Base-by-base conservation (phyloP, 495 filamentous ascomycete genomes). In the Penicillium angulare region DNA sequence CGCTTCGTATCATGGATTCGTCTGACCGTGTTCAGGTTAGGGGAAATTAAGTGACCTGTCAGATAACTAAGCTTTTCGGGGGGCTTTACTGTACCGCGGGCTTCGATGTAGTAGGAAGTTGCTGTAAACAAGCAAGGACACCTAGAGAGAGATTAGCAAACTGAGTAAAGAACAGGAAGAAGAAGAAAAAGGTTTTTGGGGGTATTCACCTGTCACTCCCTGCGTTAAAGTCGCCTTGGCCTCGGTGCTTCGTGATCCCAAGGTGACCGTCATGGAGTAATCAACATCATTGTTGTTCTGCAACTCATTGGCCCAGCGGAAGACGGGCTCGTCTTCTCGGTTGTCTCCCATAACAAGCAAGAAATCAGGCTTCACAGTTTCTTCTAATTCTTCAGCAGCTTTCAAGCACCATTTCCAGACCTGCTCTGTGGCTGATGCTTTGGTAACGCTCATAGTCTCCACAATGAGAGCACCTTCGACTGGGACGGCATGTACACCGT, bases 321-420 rank as follows among this genome's bases (percentile, higher is more conserved):
- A 97, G 18, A 95, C 85, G 39, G 89, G 85, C 63, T 96, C 92
- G 57, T 97, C 92, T 50, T 96, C 92, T 6, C 92, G 87, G 35
- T 88, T 87, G 61, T 96, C 90, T 31, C 92, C 92, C 38, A 89
- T 77, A 7, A 93, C 88, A 66, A 96, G 80, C 34, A 97, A 65
- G 67, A 96, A 96, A 59, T 95, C 88, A 0, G 84, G 81, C 53
- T 67, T 63, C 26, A 75, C 65, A 9, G 67, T 67, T 0, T 64
- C 50, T 0, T 73, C 52, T 0, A 60, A 64, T 50, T 75, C 61
- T 21, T 67, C 53, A 4, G 46, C 50, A 23, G 59, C 41, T 9
- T 73, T 58, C 17, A 78, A 67, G 24, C 85, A 72, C 52, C 79
- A 76, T 15, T 83, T 77, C 67, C 88, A 87, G 49, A 90, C 84